Base-by-base conservation (phyloP, 495 filamentous ascomycete genomes). In the Geoglossum glabrum region DNA sequence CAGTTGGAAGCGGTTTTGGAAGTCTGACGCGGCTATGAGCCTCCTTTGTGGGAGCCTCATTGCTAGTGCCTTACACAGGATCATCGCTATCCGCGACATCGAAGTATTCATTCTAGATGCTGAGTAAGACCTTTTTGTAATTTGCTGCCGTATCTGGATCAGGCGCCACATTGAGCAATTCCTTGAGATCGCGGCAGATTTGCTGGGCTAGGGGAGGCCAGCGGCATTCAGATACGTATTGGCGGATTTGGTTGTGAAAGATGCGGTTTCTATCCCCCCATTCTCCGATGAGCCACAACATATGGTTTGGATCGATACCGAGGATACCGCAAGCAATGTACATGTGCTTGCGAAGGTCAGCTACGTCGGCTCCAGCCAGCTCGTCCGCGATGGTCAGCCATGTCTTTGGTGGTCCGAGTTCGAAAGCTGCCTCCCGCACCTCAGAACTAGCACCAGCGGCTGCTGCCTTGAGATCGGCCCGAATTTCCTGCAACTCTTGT, bases 151-250 rank as follows among this genome's bases (percentile, higher is more conserved):
- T 61, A n/a, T 58, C 60, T 40, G 8, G 11, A 56, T 61, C 56
- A 45, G 56, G 38, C 26, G 56, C 56, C 56, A 61, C 60, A 59
- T 59, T 55, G 50, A 61, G 33, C 6, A 61, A 30, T 21, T 59
- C 60, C 17, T 59, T 58, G 33, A 61, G 60, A 36, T 61, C 60
- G 36, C 60, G 60, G 38, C 60, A 59, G 19, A 61, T 1, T 59
- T 61, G 60, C 34, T 33, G 27, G 33, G 57, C 60, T 34, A 61
- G 57, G 50, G 17, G 6, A 47, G 0, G 0, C 60, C 60, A 59
- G 49, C 40, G 51, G 47, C 56, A 61, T 36, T 59, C 34, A 2
- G 47, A 54, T 30, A 61, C 59, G n/a, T 49, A 25, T 59, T 59
- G 47, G 34, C 56, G 56, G 49, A 55, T 46, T 47, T 47, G 38